Evolutionary conservation across 2,329 filamentous ascomycete species (phyloP).

Genomic region (Rhexocercosporidium sp.): DNA sequence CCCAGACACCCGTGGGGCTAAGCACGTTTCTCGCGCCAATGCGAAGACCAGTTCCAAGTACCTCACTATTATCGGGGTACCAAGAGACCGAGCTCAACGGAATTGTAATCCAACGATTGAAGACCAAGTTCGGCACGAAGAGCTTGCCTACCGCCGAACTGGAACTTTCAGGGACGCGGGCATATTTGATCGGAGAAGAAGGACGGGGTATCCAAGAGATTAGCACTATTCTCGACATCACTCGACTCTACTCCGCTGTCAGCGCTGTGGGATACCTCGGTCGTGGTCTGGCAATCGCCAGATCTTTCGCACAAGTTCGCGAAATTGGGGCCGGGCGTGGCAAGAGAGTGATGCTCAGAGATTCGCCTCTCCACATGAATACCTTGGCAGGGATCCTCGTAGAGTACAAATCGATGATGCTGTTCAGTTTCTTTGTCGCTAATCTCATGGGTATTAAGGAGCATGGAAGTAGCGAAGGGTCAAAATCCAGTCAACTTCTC

Average conservation of each 20-base stretch:
- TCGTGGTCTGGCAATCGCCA: conserved; percentile 61
- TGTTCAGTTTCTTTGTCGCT: conserved; percentile 55
- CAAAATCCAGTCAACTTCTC: conserved; percentile 18
- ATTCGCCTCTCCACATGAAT: conserved; percentile 61
- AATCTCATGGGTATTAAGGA: conserved; percentile 48
- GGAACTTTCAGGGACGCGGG: conserved; percentile 66
- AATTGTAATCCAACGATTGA: conserved; percentile 69
- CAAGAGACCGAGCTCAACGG: conserved; percentile 62
- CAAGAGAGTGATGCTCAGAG: conserved; percentile 52
- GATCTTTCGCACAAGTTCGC: conserved; percentile 62
- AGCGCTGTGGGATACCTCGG: conserved; percentile 58
- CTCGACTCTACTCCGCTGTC: conserved; percentile 62
- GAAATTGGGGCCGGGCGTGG: conserved; percentile 54
- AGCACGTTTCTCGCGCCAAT: conserved; percentile 71
- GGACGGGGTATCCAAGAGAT: conserved; percentile 73
- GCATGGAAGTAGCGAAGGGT: background rate
- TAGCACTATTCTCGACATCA: conserved; percentile 70
- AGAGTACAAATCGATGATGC: conserved; percentile 61
- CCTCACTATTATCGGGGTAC: conserved; percentile 19
- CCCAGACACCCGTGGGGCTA: conserved; percentile 59
- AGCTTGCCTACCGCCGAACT: conserved; percentile 75
- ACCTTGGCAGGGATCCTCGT: conserved; percentile 61
- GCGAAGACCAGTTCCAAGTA: conserved; percentile 45
- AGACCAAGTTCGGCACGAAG: conserved; percentile 74
- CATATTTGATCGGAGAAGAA: conserved; percentile 68